A percentile compares a stretch with the other conserved stretches of the same genome.
Evolutionary conservation across 805 yeast genomes (phyloP).

Genomic region (Starmerella lactis-condensi): DNA sequence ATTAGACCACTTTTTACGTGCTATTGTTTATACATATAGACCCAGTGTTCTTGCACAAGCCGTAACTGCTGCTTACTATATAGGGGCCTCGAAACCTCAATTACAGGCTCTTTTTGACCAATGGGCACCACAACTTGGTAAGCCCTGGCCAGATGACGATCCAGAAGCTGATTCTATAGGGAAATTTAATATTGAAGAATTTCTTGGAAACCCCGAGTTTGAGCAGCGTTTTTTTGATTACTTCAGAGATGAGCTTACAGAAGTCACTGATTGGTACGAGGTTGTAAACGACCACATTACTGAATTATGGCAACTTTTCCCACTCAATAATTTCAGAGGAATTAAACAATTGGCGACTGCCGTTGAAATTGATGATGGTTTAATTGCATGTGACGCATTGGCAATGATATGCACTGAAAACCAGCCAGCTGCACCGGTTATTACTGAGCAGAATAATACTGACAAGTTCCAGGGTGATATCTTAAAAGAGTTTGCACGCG

Average conservation of each 20-base stretch:
- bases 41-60: constrained; percentile 9
- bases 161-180: constrained; percentile 24
- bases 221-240: constrained; percentile 25
- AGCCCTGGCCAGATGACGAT: constrained; percentile 24
- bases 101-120: constrained; percentile 20
- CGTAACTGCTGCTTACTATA: constrained; percentile 22
- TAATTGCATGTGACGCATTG: constrained; percentile 24
- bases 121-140: constrained; percentile 13
- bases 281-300: constrained; percentile 17
- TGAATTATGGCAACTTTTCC: constrained; percentile 14
- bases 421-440: not conserved
- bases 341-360: constrained; percentile 24
- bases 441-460: not conserved
- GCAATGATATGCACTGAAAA: constrained; percentile 16
- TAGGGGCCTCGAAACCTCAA: constrained; percentile 23
- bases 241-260: constrained; percentile 24
- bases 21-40: constrained; percentile 7
- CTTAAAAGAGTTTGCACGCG: not conserved
- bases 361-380: constrained; percentile 20
- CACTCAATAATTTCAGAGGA: constrained; percentile 19
- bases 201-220: constrained; percentile 20
- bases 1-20: constrained; percentile 14
- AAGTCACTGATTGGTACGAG: constrained; percentile 21
- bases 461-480: constrained; percentile 1
- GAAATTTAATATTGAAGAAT: constrained; percentile 20